Percentiles rank a stretch among this genome's conserved stretches.
Evolutionary conservation across 768 basidiomycete species (phyloP).

Genomic region (Thelephora aurantiotincta): DNA sequence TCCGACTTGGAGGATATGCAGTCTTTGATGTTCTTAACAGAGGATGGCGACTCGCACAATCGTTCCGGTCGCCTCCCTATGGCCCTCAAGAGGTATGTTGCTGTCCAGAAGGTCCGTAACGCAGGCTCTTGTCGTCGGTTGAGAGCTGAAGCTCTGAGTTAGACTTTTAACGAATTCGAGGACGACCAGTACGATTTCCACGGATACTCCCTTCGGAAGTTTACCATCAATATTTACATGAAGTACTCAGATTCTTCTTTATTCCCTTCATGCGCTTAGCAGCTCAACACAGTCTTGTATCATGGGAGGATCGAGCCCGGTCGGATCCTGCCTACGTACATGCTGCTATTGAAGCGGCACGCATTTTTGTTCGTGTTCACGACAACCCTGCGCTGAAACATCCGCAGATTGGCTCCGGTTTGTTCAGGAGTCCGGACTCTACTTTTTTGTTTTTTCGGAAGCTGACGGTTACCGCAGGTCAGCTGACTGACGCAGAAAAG

Average conservation of each 20-base stretch:
- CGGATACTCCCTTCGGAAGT: constrained; percentile 82
- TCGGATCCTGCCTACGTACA: constrained; percentile 66
- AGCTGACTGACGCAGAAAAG: constrained; percentile 50
- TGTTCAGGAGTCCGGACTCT: background rate
- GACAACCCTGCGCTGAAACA: constrained; percentile 38
- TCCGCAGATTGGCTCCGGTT: constrained; percentile 24
- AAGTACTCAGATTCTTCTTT: constrained; percentile 36
- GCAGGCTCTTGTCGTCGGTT: background rate
- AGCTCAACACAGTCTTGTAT: constrained; percentile 39
- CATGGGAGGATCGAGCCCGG: constrained; percentile 71
- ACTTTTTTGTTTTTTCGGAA: background rate
- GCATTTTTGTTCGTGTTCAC: constrained; percentile 65
- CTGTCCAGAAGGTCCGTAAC: constrained; percentile 50
- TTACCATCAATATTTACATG: constrained; percentile 74
- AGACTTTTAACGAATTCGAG: constrained; percentile 79
- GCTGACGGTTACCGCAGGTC: constrained; percentile 17
- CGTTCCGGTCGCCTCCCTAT: constrained; percentile 51
- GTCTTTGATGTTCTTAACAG: constrained; percentile 71
- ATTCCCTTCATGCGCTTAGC: background rate
- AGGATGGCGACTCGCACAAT: constrained; percentile 64
- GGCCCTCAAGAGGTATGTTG: constrained; percentile 77
- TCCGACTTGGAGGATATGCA: constrained; percentile 94
- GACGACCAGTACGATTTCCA: constrained; percentile 99
- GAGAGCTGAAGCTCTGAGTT: background rate
- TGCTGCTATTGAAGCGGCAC: constrained; percentile 56